Base-by-base conservation (phyloP, 176 grass and related monocot species). In the Phyllostachys edulis region DNA sequence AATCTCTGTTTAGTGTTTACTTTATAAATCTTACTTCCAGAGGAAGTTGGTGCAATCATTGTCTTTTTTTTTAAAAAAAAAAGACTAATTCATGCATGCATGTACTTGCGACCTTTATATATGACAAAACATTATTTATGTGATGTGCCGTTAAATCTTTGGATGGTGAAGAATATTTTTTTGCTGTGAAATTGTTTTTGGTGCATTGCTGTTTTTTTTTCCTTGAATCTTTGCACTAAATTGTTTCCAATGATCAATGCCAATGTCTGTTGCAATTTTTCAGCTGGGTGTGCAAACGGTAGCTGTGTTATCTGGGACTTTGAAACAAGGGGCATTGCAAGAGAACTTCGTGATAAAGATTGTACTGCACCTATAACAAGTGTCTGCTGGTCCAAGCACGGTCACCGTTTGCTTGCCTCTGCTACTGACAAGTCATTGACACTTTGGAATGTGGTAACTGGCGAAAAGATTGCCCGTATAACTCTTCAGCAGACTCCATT, bases 301-400 rank as follows among this genome's bases (percentile, higher is more conserved):
- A 99, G 84, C 61, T 96, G 93, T 78, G 65, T 99, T 82, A 99
- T 99, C 57, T 99, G 96, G 96, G 96, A 99, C 82, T 99, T 99
- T 40, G 96, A 99, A 92, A 99, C 96, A 77, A 99, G 93, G 73
- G 96, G 96, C 46, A 74, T 99, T 80, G 88, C 93, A 65, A 99
- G 90, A 75, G 94, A 92, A 73, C 90, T 99, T 62, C 91, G 86
- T 81, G 93, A 99, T 90, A 96, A 87, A 84, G 96, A 87, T 78
- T 89, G 90, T 79, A 86, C 90, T 63, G 91, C 96, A 85, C 96
- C 96, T 59, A 94, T 99, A 85, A 99, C 96, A 67, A 96, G 96
- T 37, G 90, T 99, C 37, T 90, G 85, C 65, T 99, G 93, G 93
- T 99, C 96, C 23, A 99, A 94, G 24, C 89, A 89, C 69, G 96